phyloP scores from a whole-genome alignment of 805 yeast genomes.

The Suhomyces sp. region DNA sequence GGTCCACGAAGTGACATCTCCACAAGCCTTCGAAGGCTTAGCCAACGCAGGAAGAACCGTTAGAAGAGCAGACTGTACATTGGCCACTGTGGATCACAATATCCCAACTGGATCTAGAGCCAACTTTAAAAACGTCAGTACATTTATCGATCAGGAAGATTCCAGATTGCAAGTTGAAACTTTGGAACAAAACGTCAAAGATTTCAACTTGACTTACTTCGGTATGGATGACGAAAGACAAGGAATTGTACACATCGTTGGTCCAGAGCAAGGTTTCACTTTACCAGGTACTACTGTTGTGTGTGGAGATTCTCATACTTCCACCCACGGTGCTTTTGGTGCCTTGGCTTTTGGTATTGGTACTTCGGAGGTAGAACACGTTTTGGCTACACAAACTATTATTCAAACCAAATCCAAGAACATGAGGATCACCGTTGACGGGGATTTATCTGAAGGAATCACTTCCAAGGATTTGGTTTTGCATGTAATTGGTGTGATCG shows the following conservation, averaged over 20 bases:
- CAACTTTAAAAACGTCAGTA: conserved; percentile 64
- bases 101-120: conserved; percentile 92
- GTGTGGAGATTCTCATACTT: conserved; percentile 98
- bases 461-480: conserved; percentile 94
- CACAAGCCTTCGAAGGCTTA: conserved; percentile 98
- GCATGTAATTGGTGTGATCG: conserved; percentile 93
- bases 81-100: conserved; percentile 95
- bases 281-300: conserved; percentile 98
- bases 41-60: conserved; percentile 82
- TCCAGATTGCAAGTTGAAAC: conserved; percentile 91
- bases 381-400: conserved; percentile 93
- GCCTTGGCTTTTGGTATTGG: conserved; percentile 98
- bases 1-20: conserved; percentile 98
- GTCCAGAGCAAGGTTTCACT: conserved; percentile 99
- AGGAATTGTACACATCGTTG: conserved; percentile 97
- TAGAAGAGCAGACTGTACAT: conserved; percentile 88
- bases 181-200: conserved; percentile 87
- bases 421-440: conserved; percentile 86
- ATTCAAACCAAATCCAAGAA: conserved; percentile 94
- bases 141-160: conserved; percentile 87
- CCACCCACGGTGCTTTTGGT: conserved; percentile 99
- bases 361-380: conserved; percentile 98
- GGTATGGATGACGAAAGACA: conserved; percentile 95
- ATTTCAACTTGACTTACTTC: conserved; percentile 84
- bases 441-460: conserved; percentile 81